These are phyloP conservation scores for Acer saccharum DNA, from an alignment of 345 rosid species.

Conservation along the genomic window DNA sequence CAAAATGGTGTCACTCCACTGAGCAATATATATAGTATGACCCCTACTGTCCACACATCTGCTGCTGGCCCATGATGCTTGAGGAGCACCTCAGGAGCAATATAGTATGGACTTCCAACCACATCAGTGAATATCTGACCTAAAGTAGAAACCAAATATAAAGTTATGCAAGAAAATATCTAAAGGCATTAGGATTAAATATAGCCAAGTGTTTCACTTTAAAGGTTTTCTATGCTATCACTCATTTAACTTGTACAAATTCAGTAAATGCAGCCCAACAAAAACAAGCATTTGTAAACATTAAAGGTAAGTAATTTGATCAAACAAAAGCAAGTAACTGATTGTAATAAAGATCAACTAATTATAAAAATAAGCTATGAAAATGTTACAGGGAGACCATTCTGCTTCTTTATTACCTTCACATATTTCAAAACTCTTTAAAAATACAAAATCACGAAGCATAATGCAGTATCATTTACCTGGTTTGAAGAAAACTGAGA, in stretches of 20 bases:
- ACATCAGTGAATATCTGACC: constrained; percentile 92
- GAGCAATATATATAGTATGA: constrained; percentile 88
- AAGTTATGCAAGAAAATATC: constrained; percentile 10
- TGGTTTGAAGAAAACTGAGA: constrained; percentile 96
- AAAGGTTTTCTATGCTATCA: neutral
- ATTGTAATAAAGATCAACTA: neutral
- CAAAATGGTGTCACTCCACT: constrained; percentile 99
- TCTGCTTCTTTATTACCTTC: neutral
- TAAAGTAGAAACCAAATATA: constrained; percentile 33
- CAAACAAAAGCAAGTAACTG: neutral
- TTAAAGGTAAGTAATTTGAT: neutral
- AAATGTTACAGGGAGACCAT: neutral
- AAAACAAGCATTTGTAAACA: neutral
- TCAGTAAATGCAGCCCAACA: neutral
- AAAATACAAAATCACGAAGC: neutral
- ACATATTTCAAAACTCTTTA: neutral
- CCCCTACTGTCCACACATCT: constrained; percentile 99
- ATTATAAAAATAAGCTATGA: neutral
- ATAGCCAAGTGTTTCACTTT: neutral
- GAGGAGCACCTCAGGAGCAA: constrained; percentile 95
- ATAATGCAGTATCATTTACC: constrained; percentile 37
- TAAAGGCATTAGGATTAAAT: constrained; percentile 7
- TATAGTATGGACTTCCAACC: constrained; percentile 97
- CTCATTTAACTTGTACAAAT: neutral
- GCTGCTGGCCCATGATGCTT: constrained; percentile 96